Percentiles rank a stretch among this genome's conserved stretches.
Conservation (phyloP, 139 green algal species). For the Limnomonas spitsbergensis region DNA sequence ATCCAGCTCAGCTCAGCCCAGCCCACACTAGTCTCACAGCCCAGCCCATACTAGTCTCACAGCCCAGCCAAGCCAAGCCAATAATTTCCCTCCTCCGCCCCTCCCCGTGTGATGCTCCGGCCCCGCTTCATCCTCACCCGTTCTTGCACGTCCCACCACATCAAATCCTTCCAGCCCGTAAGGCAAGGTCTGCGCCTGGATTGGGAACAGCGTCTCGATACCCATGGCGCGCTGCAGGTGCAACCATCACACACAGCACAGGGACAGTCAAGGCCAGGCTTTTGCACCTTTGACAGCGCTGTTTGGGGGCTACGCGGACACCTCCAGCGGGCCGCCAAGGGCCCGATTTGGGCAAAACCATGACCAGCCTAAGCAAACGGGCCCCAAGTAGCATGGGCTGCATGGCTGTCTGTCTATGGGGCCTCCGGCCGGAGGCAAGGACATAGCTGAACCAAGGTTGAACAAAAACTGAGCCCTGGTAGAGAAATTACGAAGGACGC, state of each 20-base stretch:
- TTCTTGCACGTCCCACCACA: slow-evolving; percentile 88
- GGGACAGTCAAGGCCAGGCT: too few species aligned
- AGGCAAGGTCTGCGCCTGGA: slow-evolving; percentile 87
- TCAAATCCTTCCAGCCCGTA: slow-evolving; percentile 74
- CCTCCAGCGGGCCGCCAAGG: neutral
- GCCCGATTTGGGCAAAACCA: neutral
- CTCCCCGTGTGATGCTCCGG: too few species aligned
- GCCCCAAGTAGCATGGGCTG: neutral
- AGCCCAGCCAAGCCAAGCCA: too few species aligned
- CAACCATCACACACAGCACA: neutral
- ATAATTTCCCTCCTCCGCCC: too few species aligned
- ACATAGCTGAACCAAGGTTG: too few species aligned
- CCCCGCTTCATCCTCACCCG: slow-evolving; percentile 36
- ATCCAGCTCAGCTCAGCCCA: too few species aligned
- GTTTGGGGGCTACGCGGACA: neutral
- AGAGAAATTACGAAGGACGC: too few species aligned
- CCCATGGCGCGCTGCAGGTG: slow-evolving; percentile 36
- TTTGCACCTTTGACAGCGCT: neutral
- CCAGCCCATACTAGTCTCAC: too few species aligned
- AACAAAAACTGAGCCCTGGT: too few species aligned
- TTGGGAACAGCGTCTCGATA: slow-evolving; percentile 89
- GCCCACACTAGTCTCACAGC: too few species aligned
- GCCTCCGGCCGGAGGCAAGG: too few species aligned
- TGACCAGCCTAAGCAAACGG: neutral
- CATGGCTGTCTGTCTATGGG: too few species aligned